Conservation (phyloP, 1,139 yeast species). For the Suhomyces yuchorum region DNA sequence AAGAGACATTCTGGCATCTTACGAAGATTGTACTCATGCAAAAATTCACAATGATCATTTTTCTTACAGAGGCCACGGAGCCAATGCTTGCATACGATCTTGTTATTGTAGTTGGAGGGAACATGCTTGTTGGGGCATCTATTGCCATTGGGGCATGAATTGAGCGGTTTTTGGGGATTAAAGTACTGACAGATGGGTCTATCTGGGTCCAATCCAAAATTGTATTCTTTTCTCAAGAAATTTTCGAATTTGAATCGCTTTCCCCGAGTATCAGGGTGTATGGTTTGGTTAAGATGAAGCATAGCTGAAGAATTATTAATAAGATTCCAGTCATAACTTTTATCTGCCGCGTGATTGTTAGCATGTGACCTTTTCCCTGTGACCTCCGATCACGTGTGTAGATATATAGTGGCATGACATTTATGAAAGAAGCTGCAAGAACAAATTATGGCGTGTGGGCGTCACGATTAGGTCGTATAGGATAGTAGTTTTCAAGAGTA, state of each 20-base stretch:
- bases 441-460: background rate
- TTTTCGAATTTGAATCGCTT: constrained; percentile 78
- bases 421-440: background rate
- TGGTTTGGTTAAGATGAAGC: constrained; percentile 41
- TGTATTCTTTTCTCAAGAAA: constrained; percentile 75
- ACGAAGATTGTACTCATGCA: constrained; percentile 91
- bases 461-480: background rate
- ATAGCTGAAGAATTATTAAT: constrained; percentile 16
- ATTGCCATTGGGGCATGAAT: constrained; percentile 82
- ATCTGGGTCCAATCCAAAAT: constrained; percentile 85
- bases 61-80: constrained; percentile 94
- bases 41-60: constrained; percentile 93
- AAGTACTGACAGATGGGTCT: constrained; percentile 85
- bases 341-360: no score
- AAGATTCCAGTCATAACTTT: background rate
- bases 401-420: background rate
- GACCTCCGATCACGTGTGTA: no score
- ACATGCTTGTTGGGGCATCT: constrained; percentile 90
- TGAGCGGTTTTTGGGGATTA: constrained; percentile 54
- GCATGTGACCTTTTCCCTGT: background rate
- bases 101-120: constrained; percentile 76
- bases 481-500: background rate
- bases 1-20: constrained; percentile 97
- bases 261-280: constrained; percentile 46
- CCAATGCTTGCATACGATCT: constrained; percentile 97